A percentile compares a stretch with the other conserved stretches of the same genome.
These are phyloP conservation scores for Neurospora sp. DNA, from an alignment of 2,329 filamentous ascomycete genomes.

Conservation along the genomic window DNA sequence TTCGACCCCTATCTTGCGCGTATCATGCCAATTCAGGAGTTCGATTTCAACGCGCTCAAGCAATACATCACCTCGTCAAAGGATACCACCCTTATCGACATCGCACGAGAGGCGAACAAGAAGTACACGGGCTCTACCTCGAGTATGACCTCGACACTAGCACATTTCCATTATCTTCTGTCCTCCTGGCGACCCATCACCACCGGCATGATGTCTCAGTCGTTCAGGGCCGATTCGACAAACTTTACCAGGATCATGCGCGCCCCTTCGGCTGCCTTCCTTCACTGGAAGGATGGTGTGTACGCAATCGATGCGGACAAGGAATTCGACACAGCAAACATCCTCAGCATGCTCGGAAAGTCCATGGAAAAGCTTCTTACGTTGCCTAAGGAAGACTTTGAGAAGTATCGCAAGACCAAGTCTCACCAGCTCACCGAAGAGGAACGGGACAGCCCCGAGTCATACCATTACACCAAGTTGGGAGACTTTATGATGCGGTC, in stretches of 20 bases:
- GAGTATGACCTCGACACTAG: conserved; percentile 80
- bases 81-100: conserved; percentile 58
- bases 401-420: conserved; percentile 65
- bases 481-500: conserved; percentile 91
- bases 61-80: conserved; percentile 87
- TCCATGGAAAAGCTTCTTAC: conserved; percentile 96
- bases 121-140: conserved; percentile 94
- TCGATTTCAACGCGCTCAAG: conserved; percentile 80
- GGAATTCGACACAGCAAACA: conserved; percentile 72
- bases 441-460: conserved; percentile 61
- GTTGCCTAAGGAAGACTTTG: conserved; percentile 69
- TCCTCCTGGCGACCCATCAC: conserved; percentile 74
- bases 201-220: conserved; percentile 52
- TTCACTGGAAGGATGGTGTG: conserved; percentile 70
- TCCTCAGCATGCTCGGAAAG: conserved; percentile 85
- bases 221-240: conserved; percentile 49
- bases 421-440: conserved; percentile 61
- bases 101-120: conserved; percentile 56
- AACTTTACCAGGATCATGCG: conserved; percentile 64
- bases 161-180: conserved; percentile 87
- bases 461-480: conserved; percentile 78
- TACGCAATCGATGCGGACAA: conserved; percentile 98
- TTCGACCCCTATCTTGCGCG: conserved; percentile 90
- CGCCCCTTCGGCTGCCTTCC: conserved; percentile 69
- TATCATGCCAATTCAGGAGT: conserved; percentile 89